Base-by-base conservation (phyloP, 202 grass and related monocot species). In the Bolboschoenoplectus hybrid region DNA sequence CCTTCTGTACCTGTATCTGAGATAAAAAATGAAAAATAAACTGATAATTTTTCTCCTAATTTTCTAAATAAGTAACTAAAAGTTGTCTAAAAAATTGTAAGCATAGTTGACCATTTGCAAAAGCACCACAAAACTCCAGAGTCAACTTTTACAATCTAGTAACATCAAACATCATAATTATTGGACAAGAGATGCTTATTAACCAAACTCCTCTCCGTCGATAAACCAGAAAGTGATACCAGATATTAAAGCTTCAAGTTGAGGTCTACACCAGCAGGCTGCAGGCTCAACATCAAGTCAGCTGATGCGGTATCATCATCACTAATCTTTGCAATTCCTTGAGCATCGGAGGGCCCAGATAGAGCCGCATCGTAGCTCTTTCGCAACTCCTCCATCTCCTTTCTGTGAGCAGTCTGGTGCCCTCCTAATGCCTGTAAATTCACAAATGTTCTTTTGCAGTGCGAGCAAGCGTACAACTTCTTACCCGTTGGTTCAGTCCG, bases 321-420 rank as follows among this genome's bases (percentile, higher is more conserved):
- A 6, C 39, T 64, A 46, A 53, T 44, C 6, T 44, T 14, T 75
- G 46, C 72, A 52, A 26, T 26, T 26, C 47, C 72, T 34, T 51
- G 3, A 75, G 45, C 46, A 13, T 35, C 2, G 16, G 32, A 77
- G 5, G 49, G 44, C 26, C 14, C 17, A 64, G 79, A 63, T 11
- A 62, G 1, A 0, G 57, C 7, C 5, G 1, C 41, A 3, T n/a
- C 65, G 6, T 84, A 69, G 9, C 51, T 84, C 74, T 65, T 85
- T 74, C 83, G 55, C 13, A 65, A 40, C 26, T 82, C 66, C 40
- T 85, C 75, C 63, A 85, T 89, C 64, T 85, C 87, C 65, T 57
- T 89, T 74, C 87, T 61, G 44, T 89, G 87, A 64, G 87, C 83
- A 63, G 87, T 89, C 44, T 89, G 87, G 43, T 89, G 87, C 2